These are phyloP conservation scores for Meyerozyma athensensis DNA, from an alignment of 1,139 yeast species.

Conservation along the genomic window DNA sequence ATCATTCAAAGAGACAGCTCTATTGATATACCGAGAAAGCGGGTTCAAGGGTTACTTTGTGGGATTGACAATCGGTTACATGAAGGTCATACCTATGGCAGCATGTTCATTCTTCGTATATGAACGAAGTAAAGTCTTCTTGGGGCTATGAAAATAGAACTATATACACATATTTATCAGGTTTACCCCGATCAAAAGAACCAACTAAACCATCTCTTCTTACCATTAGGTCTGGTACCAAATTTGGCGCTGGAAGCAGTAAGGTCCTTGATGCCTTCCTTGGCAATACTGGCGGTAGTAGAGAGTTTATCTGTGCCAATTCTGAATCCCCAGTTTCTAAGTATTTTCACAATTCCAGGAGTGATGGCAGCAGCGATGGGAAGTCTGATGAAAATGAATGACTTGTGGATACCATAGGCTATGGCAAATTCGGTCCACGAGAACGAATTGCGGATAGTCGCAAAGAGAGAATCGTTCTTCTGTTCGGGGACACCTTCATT, in stretches of 20 bases:
- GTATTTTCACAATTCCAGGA: slow-evolving; percentile 64
- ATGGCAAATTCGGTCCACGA: slow-evolving; percentile 70
- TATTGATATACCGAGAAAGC: slow-evolving; percentile 59
- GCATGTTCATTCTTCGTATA: slow-evolving; percentile 95
- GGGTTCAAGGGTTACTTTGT: slow-evolving; percentile 88
- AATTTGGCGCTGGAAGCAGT: slow-evolving; percentile 42
- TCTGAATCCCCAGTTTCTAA: slow-evolving; percentile 77
- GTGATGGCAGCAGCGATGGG: slow-evolving; percentile 93
- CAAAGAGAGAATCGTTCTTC: slow-evolving; percentile 9
- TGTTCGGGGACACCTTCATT: slow-evolving; percentile 14
- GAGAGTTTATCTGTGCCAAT: slow-evolving; percentile 51
- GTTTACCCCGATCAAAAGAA: slow-evolving; percentile 34
- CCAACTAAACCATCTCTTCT: slow-evolving; percentile 60
- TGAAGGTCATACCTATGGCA: slow-evolving; percentile 95
- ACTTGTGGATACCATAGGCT: slow-evolving; percentile 92
- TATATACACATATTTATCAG: slow-evolving; percentile 8
- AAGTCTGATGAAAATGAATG: slow-evolving; percentile 71
- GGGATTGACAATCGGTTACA: slow-evolving; percentile 90
- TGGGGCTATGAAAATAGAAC: slow-evolving; percentile 44
- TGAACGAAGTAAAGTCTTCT: slow-evolving; percentile 69
- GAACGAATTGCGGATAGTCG: slow-evolving; percentile 37
- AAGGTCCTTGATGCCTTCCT: slow-evolving; percentile 30
- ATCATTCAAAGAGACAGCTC: slow-evolving; percentile 49
- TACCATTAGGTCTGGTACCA: slow-evolving; percentile 48
- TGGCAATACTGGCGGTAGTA: slow-evolving; percentile 34